Evolutionary conservation across 768 basidiomycete genomes (phyloP), one percentile per base, ranked within the genome.

Genomic region (Podaxis rugospora): DNA sequence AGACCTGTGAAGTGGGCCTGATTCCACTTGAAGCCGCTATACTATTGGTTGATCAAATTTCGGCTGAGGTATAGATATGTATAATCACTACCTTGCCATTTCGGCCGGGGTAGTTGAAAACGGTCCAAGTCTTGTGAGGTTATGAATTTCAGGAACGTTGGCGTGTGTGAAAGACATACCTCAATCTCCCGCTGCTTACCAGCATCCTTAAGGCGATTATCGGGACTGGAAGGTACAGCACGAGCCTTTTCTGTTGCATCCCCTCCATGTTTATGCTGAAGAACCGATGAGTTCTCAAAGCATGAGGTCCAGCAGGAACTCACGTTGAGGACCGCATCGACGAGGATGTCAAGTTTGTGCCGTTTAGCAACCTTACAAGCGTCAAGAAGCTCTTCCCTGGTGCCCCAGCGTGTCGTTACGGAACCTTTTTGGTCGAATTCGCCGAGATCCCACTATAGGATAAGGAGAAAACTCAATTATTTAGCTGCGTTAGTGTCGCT

Each of bases 271-370:
- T 94, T 91, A 67, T 92, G 90, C 91, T 92, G 23, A 44, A 52
- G 51, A 63, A 39, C 51, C 42, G 14, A 18, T 53, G 39, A 66
- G 36, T 37, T 36, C 16, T 55, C 18, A 11, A 58, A 49, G 53
- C n/a, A 21, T 18, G 23, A 27, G 58, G 47, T 18, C 25, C 36
- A 47, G 42, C 28, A 13, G 27, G 10, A 59, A 65, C 76, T 69
- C 64, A 94, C 94, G 72, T 95, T 95, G 62, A 98, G 78, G 3
- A 98, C 92, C 1, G 93, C 93, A 66, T 96, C 94, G 51, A 95
- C 86, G 25, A 93, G 73, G 39, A 93, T 81, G 63, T 89, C 86
- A 16, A 98, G 82, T 4, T 87, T 86, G 65, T 84, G 80, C 62
- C 80, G 74, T 65, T 79, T 81, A 2, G 94, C 94, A n/a, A 75